Evolutionary conservation across 2,329 filamentous ascomycete genomes (phyloP), one percentile per base, ranked within the genome.

Genomic region (Aspergillus pseudoviridinutans): DNA sequence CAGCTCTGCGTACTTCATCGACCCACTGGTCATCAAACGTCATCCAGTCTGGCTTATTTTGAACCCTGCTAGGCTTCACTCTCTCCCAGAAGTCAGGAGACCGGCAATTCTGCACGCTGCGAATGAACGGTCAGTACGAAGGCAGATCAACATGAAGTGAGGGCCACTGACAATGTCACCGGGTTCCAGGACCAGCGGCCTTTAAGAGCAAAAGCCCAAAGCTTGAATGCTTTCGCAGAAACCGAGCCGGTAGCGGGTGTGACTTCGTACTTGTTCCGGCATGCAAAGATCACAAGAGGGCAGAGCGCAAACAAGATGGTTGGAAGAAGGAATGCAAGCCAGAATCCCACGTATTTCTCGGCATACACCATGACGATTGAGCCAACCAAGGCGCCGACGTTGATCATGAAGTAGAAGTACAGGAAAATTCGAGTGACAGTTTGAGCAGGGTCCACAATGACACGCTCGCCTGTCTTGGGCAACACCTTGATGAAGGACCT

Each of bases 21-120:
- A 92, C 89, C 88, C 89, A 92, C 53, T 84, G 82, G 64, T 92
- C 90, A 63, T 92, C 89, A 64, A 91, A 91, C 0, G 87, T 89
- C 87, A 92, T 91, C 66, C 66, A 68, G 2, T 54, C 27, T 8
- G 66, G 66, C 47, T 52, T 61, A 24, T 58, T 62, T 12, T 60
- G 52, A 10, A 66, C 24, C 7, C 54, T 63, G 50, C 64, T 67
- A 3, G 66, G 66, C 35, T 68, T 67, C 9, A 59, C 65, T 3
- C 58, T 55, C 9, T 63, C 59, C 66, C 66, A 67, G 49, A 68
- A 67, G 12, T 61, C 60, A 22, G 50, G 50, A 0, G 56, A 49
- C n/a, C 54, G 42, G 54, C 65, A 65, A 51, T 64, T 66, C 17
- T 59, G 57, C 22, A 63, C 28, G 28, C 65, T 67, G 27, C 22